Base-by-base conservation (phyloP, 1,284 basidiomycete genomes). In the Taiwanofungus camphoratus region DNA sequence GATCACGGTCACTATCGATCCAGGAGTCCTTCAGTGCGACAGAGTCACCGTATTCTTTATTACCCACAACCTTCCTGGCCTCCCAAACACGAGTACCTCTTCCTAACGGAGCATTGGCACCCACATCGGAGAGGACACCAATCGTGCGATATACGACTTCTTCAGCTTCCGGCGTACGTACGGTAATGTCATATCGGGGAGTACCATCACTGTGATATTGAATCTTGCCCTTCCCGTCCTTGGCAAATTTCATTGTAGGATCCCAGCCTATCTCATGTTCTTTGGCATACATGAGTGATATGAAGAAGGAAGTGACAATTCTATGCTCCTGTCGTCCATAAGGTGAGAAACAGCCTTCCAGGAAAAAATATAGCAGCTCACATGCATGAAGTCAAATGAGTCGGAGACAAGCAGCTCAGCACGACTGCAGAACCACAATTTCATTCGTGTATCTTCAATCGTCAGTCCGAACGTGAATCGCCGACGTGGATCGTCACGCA, bases 1-100 rank as follows among this genome's bases (percentile, higher is more conserved):
- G 36, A 16, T 16, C 16, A 5, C 42, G 36, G 27, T 44, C n/a
- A n/a, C n/a, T n/a, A n/a, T n/a, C n/a, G n/a, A n/a, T n/a, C n/a
- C n/a, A n/a, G n/a, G n/a, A n/a, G 19, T 44, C 37, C 19, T 44
- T 44, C 21, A 44, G 36, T 5, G 37, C 32, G 21, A 39, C 5
- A 5, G 13, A 18, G 6, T 9, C 11, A 6, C 9, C 42, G 19
- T 18, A 18, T 21, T 33, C 12, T 23, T 24, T 16, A 16, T 34
- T 34, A 22, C 31, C 20, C 7, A 18, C 42, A 21, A 44, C 5
- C 20, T 19, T 6, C n/a, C n/a, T n/a, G n/a, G n/a, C n/a, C n/a
- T n/a, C n/a, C n/a, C n/a, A n/a, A n/a, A n/a, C n/a, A n/a, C 27
- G 23, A 13, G 29, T 27, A 13, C 42, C 35, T 4, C 37, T 20